Evolutionary conservation across 2,329 filamentous ascomycete species (phyloP).

Genomic region (Venturia carpophila): DNA sequence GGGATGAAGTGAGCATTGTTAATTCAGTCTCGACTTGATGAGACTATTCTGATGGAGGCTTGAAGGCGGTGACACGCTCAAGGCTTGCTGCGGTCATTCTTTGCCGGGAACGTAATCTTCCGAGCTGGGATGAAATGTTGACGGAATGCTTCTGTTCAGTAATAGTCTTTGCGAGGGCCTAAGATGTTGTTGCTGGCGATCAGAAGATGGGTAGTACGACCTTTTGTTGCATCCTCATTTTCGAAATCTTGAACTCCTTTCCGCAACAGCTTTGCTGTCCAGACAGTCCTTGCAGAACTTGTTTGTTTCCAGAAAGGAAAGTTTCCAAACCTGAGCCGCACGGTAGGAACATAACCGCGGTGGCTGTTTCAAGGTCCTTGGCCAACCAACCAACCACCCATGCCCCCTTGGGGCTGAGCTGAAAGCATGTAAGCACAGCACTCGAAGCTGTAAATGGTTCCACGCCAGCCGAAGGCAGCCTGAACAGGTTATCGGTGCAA

Average conservation of each 20-base stretch:
- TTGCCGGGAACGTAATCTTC: constrained; percentile 8
- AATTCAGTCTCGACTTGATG: background rate
- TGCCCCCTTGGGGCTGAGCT: constrained; percentile 6
- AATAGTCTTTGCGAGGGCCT: background rate
- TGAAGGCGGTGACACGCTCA: constrained; percentile 2
- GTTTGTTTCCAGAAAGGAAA: background rate
- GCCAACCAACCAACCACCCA: constrained; percentile 1
- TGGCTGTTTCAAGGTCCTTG: background rate
- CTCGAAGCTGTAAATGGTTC: background rate
- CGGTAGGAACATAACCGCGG: background rate
- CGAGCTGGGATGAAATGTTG: background rate
- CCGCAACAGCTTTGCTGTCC: background rate
- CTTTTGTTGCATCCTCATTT: background rate
- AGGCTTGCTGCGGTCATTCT: constrained; percentile 10
- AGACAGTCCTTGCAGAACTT: background rate
- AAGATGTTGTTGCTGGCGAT: background rate
- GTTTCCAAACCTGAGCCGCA: background rate
- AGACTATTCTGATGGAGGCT: constrained; percentile 9
- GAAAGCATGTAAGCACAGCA: background rate
- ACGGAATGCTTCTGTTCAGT: background rate
- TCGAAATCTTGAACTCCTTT: background rate
- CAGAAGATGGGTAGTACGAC: background rate
- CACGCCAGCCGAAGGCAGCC: background rate
- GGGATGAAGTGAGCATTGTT: constrained; percentile 6
- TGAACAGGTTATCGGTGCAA: background rate